phyloP scores from a whole-genome alignment of 345 rosid genomes.

The Nephelium lappaceum region DNA sequence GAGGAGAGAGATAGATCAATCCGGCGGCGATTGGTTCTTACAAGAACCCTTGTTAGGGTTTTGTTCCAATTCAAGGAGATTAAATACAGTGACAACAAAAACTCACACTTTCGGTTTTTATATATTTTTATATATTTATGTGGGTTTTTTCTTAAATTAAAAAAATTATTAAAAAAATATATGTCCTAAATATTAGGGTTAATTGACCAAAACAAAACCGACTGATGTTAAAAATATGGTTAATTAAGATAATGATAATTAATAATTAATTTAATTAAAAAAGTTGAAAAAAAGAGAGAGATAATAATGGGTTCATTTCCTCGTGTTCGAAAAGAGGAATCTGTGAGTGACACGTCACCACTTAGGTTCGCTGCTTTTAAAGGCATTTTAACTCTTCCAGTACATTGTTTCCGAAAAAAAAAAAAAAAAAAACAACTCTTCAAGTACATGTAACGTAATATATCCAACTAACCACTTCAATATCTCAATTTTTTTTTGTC shows the following conservation, averaged over 20 bases:
- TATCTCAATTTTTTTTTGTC: neutral
- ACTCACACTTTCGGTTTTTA: neutral
- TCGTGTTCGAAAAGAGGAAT: conserved; percentile 37
- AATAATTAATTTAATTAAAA: neutral
- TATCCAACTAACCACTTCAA: too few relatives aligned
- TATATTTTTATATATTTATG: neutral
- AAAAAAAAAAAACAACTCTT: too few relatives aligned
- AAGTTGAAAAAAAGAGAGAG: neutral
- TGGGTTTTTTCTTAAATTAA: too few relatives aligned
- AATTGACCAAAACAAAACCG: conserved; percentile 46
- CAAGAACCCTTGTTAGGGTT: conserved; percentile 93
- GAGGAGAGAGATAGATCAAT: conserved; percentile 41
- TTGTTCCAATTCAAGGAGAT: conserved; percentile 42
- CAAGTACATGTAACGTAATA: too few relatives aligned
- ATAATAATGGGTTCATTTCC: conserved; percentile 40
- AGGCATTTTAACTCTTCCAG: neutral
- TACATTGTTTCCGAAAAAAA: neutral
- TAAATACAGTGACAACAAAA: conserved; percentile 28
- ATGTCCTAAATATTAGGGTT: conserved; percentile 28
- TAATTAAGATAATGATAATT: neutral
- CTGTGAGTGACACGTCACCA: conserved; percentile 40
- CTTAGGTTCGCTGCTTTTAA: conserved; percentile 30
- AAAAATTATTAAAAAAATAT: too few relatives aligned
- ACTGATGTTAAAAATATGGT: conserved; percentile 28
- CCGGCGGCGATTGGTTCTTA: conserved; percentile 79